Percentiles rank a stretch among this genome's conserved stretches.
Conservation (phyloP, 495 filamentous ascomycete genomes). For the Chaetomium fimeti region DNA sequence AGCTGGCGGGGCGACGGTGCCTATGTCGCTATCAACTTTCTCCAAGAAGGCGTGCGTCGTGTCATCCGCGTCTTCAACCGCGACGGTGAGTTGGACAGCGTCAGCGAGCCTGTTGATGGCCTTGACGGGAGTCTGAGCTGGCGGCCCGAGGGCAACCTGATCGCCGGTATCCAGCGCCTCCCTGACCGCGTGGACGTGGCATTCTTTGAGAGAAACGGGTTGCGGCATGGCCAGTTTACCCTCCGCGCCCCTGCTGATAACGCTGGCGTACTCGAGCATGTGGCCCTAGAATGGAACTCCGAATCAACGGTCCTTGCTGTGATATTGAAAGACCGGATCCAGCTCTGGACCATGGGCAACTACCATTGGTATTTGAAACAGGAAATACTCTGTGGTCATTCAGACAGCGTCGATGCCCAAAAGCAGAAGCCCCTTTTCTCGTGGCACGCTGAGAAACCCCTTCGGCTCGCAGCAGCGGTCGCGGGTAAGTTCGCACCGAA, state of each 20-base stretch:
- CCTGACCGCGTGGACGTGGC: constrained; percentile 73
- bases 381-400: constrained; percentile 57
- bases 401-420: background rate
- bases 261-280: constrained; percentile 53
- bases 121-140: constrained; percentile 85
- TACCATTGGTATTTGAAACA: constrained; percentile 99
- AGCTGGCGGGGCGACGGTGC: constrained; percentile 95
- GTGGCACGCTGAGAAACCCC: constrained; percentile 85
- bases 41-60: constrained; percentile 65
- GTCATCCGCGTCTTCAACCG: constrained; percentile 84
- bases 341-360: constrained; percentile 96
- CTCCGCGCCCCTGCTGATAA: constrained; percentile 61
- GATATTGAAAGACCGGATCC: constrained; percentile 67
- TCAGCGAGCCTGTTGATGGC: constrained; percentile 89
- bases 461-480: constrained; percentile 58
- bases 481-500: constrained; percentile 36
- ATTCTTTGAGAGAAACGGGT: constrained; percentile 94
- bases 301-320: constrained; percentile 91
- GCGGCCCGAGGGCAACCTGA: constrained; percentile 85
- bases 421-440: constrained; percentile 30
- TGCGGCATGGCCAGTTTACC: constrained; percentile 88
- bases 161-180: constrained; percentile 76
- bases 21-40: constrained; percentile 79
- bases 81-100: constrained; percentile 85
- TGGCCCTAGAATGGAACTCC: constrained; percentile 78